Evolutionary conservation across 768 basidiomycete species (phyloP).

Genomic region (Leccinum disarticulatum): DNA sequence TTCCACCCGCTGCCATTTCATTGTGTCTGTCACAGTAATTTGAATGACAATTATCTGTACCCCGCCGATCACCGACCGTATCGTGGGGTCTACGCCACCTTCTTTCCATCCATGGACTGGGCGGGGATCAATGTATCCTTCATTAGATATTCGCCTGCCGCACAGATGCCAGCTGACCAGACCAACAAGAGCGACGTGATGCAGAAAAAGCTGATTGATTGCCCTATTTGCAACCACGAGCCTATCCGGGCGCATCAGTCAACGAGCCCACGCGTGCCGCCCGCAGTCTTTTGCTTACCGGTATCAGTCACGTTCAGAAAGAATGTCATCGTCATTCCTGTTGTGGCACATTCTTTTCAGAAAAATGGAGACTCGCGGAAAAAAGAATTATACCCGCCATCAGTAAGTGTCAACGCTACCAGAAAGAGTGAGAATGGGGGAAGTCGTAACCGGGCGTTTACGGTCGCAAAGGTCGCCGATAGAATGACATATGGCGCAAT

Average conservation of each 20-base stretch:
- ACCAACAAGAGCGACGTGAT: constrained; percentile 77
- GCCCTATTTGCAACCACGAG: constrained; percentile 88
- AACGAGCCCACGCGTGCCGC: neutral
- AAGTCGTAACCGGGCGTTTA: constrained; percentile 64
- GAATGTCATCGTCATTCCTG: constrained; percentile 82
- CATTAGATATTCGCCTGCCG: constrained; percentile 71
- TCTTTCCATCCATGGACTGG: constrained; percentile 17
- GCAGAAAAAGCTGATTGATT: constrained; percentile 85
- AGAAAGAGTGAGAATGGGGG: constrained; percentile 83
- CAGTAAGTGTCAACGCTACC: constrained; percentile 61
- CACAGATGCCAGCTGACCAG: constrained; percentile 78
- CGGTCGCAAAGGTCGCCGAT: constrained; percentile 62
- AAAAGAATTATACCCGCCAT: constrained; percentile 9
- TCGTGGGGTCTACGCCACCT: constrained; percentile 25
- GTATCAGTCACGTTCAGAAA: constrained; percentile 84
- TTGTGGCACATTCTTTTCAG: neutral
- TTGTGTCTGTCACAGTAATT: neutral
- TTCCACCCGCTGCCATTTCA: constrained; percentile 1
- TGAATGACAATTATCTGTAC: neutral
- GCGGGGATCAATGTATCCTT: constrained; percentile 31
- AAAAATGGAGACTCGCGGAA: neutral
- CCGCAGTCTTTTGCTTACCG: constrained; percentile 40
- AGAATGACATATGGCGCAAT: constrained; percentile 78
- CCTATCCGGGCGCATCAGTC: constrained; percentile 39
- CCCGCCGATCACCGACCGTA: constrained; percentile 18